Conservation (phyloP, 495 filamentous ascomycete genomes). For the Hypoxylon crocopeplum region DNA sequence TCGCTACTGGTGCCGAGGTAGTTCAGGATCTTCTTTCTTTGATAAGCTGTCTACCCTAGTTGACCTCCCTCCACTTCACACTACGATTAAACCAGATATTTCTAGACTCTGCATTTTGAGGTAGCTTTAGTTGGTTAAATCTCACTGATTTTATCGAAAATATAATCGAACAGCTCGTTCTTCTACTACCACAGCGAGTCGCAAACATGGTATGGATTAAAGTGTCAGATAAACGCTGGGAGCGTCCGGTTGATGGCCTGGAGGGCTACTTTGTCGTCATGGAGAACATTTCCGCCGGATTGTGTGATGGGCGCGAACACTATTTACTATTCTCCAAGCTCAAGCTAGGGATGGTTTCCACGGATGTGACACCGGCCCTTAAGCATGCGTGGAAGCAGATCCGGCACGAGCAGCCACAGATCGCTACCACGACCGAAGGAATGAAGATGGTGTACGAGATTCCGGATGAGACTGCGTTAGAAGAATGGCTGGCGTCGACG, state of each 20-base stretch:
- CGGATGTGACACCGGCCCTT: constrained; percentile 23
- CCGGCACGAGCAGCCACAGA: constrained; percentile 38
- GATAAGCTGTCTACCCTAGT: no score
- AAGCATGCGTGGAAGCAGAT: constrained; percentile 39
- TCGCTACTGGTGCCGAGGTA: no score
- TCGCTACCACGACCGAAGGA: constrained; percentile 32
- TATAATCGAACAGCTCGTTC: no score
- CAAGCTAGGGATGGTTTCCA: constrained; percentile 19
- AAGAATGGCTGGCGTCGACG: constrained; percentile 36
- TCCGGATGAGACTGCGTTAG: constrained; percentile 27
- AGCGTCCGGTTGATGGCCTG: constrained; percentile 31
- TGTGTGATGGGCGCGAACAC: constrained; percentile 35
- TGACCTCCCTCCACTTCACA: no score
- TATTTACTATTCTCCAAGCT: constrained; percentile 34
- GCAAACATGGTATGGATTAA: not conserved
- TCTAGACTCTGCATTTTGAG: no score
- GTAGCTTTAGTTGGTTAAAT: no score
- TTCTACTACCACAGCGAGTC: no score
- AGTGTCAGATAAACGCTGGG: not conserved
- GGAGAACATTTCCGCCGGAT: constrained; percentile 16
- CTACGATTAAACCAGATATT: no score
- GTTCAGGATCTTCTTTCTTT: no score
- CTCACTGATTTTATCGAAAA: no score
- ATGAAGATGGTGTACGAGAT: constrained; percentile 38
- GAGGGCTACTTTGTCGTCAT: constrained; percentile 33